These are phyloP conservation scores for Musa itinerans DNA, from an alignment of 176 grass and related monocot species.

Conservation along the genomic window DNA sequence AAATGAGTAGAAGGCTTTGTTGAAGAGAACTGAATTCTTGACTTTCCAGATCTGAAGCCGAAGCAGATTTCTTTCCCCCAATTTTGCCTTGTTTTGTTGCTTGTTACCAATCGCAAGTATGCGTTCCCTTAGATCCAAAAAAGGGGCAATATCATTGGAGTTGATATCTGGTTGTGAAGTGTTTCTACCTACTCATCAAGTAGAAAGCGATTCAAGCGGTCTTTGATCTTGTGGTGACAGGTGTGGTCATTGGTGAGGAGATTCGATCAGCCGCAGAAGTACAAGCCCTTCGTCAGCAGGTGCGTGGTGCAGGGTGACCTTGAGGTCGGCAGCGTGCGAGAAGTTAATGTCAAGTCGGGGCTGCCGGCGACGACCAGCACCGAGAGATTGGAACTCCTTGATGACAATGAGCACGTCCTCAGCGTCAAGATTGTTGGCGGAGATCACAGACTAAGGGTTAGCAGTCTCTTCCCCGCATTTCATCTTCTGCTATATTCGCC, in stretches of 20 bases:
- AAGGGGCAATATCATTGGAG: too few relatives aligned
- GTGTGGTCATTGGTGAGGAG: slow-evolving; percentile 22
- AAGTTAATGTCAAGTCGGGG: slow-evolving; percentile 20
- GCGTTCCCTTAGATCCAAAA: too few relatives aligned
- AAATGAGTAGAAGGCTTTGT: too few relatives aligned
- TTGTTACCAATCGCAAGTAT: too few relatives aligned
- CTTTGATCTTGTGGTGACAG: background rate
- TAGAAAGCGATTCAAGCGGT: background rate
- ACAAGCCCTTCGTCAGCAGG: slow-evolving; percentile 20
- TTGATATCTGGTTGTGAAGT: too few relatives aligned
- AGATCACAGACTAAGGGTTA: slow-evolving; percentile 26
- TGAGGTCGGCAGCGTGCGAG: slow-evolving; percentile 17
- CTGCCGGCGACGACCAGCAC: slow-evolving; percentile 19
- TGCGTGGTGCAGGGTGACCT: slow-evolving; percentile 17
- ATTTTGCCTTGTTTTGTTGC: too few relatives aligned
- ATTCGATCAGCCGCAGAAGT: slow-evolving; percentile 22
- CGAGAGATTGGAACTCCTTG: slow-evolving; percentile 18
- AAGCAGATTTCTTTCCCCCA: too few relatives aligned
- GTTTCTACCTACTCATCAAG: too few relatives aligned
- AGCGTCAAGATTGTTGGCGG: slow-evolving; percentile 19
- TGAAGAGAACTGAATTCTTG: too few relatives aligned
- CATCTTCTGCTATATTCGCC: too few relatives aligned
- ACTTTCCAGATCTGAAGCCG: too few relatives aligned
- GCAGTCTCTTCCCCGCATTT: background rate
- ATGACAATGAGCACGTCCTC: slow-evolving; percentile 22